A percentile compares a stretch with the other conserved stretches of the same genome.
Conservation (phyloP, 192 early-diverging fungal species). For the Coemansia sp. region DNA sequence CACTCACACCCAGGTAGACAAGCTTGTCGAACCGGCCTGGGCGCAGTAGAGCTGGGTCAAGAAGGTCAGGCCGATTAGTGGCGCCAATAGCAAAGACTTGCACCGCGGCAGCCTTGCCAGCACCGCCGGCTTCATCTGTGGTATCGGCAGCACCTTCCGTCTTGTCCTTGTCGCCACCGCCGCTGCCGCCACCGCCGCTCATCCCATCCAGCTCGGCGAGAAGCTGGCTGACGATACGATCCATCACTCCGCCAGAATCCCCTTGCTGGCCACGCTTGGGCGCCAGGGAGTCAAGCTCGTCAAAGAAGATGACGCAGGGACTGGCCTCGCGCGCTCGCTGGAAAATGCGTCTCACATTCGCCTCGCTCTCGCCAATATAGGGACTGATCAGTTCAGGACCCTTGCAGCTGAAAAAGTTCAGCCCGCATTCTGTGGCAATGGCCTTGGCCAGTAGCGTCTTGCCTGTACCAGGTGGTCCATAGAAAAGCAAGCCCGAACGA, state of each 20-base stretch:
- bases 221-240: constrained; percentile 96
- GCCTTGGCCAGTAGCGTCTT: constrained; percentile 99
- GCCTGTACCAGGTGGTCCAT: constrained; percentile 98
- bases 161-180: constrained; percentile 16
- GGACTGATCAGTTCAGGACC: constrained; percentile 98
- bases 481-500: constrained; percentile 90
- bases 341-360: constrained; percentile 95
- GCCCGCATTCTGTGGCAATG: constrained; percentile 94
- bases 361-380: constrained; percentile 99
- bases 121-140: constrained; percentile 23
- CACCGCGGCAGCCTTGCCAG: constrained; percentile 44
- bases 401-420: constrained; percentile 99
- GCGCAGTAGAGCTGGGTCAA: constrained; percentile 91
- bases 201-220: constrained; percentile 97
- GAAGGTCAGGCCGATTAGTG: constrained; percentile 96
- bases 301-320: constrained; percentile 99
- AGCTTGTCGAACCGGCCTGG: constrained; percentile 98
- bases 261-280: constrained; percentile 98
- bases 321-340: constrained; percentile 95
- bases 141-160: constrained; percentile 57
- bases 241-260: constrained; percentile 99
- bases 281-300: constrained; percentile 98
- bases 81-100: constrained; percentile 98
- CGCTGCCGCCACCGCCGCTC: constrained; percentile 57
- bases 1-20: constrained; percentile 94